A percentile compares a stretch with the other conserved stretches of the same genome.
These are phyloP conservation scores for Eragrostis nindensis DNA, from an alignment of 176 grass and related monocot species.

Conservation along the genomic window DNA sequence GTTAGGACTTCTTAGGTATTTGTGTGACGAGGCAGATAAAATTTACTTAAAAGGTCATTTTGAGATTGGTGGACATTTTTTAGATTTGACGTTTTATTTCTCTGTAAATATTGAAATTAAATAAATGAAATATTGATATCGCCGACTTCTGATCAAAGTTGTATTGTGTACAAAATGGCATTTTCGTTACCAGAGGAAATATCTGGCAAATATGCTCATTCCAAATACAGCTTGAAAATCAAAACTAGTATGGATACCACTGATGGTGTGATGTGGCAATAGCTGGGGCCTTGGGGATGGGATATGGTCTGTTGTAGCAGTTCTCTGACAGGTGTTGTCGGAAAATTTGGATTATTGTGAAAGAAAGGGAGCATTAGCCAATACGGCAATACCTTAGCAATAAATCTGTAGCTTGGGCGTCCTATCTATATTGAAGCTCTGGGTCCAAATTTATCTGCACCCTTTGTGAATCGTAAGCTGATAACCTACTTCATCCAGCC, in stretches of 20 bases:
- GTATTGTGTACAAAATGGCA: background rate
- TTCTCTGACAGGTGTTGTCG: background rate
- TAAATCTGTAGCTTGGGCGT: background rate
- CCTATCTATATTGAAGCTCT: background rate
- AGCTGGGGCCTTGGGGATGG: background rate
- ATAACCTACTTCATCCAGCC: too few relatives aligned
- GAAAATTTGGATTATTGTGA: background rate
- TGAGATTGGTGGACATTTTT: too few relatives aligned
- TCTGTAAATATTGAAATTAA: background rate
- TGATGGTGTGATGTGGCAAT: background rate
- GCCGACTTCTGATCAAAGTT: background rate
- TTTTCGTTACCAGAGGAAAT: background rate
- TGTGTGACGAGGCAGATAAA: background rate
- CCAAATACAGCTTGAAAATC: background rate
- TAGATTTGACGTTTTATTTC: background rate
- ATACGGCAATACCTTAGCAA: background rate
- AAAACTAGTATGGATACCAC: background rate
- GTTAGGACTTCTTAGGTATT: background rate
- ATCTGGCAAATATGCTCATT: background rate
- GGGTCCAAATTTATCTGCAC: background rate
- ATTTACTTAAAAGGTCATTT: background rate
- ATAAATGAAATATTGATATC: background rate
- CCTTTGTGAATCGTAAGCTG: background rate
- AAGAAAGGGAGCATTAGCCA: background rate
- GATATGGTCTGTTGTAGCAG: background rate